These are phyloP conservation scores for Keqinozyma sinolaborantium DNA, from an alignment of 1,139 yeast species.

Conservation along the genomic window DNA sequence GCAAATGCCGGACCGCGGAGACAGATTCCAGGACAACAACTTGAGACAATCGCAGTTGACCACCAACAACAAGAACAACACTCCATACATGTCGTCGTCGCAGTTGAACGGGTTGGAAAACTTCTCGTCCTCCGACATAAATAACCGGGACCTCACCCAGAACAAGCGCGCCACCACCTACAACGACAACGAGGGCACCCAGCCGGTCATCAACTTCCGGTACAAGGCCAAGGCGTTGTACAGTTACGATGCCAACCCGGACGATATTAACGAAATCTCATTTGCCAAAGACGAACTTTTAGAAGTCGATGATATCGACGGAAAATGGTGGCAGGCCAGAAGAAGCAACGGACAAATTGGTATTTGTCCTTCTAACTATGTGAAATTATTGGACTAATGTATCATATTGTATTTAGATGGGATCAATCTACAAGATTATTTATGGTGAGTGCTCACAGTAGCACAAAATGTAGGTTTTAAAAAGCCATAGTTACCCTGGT, in stretches of 20 bases:
- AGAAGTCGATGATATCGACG: conserved; percentile 89
- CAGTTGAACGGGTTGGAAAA: conserved; percentile 60
- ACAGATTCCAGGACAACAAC: conserved; percentile 31
- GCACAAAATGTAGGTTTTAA: too few relatives aligned
- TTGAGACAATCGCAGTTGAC: conserved; percentile 38
- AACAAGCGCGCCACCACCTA: conserved; percentile 29
- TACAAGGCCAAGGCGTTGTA: conserved; percentile 86
- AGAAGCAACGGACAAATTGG: conserved; percentile 90
- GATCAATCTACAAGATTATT: too few relatives aligned
- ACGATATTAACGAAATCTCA: conserved; percentile 89
- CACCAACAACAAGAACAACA: conserved; percentile 19
- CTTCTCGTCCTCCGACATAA: conserved; percentile 40
- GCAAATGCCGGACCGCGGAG: conserved; percentile 18
- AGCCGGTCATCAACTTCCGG: conserved; percentile 55
- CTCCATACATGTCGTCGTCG: conserved; percentile 51
- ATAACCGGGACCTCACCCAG: conserved; percentile 31
- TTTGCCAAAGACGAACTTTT: conserved; percentile 87
- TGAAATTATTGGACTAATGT: conserved; percentile 53
- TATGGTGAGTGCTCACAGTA: too few relatives aligned
- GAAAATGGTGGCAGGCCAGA: conserved; percentile 99
- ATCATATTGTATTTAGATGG: conserved; percentile 1
- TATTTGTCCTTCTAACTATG: conserved; percentile 94
- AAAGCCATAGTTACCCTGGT: too few relatives aligned
- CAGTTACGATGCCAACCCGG: conserved; percentile 88
- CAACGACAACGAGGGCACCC: conserved; percentile 20